Base-by-base conservation (phyloP, 805 yeast species). In the Lipomyces anomalus region DNA sequence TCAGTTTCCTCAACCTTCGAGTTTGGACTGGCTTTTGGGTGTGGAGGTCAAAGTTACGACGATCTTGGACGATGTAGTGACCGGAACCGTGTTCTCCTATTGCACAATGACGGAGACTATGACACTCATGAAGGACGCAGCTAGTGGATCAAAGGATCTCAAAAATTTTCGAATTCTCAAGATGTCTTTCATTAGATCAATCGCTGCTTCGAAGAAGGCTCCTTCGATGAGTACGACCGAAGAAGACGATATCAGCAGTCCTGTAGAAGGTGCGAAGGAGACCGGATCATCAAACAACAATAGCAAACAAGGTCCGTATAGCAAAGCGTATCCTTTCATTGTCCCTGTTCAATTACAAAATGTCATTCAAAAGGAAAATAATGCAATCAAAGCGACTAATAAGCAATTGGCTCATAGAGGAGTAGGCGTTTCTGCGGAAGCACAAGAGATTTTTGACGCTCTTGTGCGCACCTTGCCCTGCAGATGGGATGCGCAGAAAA, bases 11-110 rank as follows among this genome's bases (percentile, higher is more conserved):
- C n/a, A n/a, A n/a, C n/a, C n/a, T n/a, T n/a, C n/a, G n/a, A n/a
- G n/a, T n/a, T 13, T 34, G 9, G 46, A 38, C 5, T 46, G 53
- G 46, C 50, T 57, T 16, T 34, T 50, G 22, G 54, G 54, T 4
- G 29, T 50, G 18, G 73, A 79, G 56, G 84, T 84, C 47, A 76
- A 71, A 58, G 68, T 83, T 42, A 73, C 76, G 9, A 84, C 84
- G 41, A 66, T 74, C 4, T 65, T 78, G 38, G 86, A 82, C 57
- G 70, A 72, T 22, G 68, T 69, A 6, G 68, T 78, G 42, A 68
- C 70, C n/a, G 95, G 92, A 1, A 66, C 72, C 26, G 72, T 84
- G 32, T 80, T 78, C 60, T 73, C 87, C 6, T 80, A 75, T 60
- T 75, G 77, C 46, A 68, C 79, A 5, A 44, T 47, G 4, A 71